Base-by-base conservation (phyloP, 2,329 filamentous ascomycete species). In the Lomentospora prolificans region DNA sequence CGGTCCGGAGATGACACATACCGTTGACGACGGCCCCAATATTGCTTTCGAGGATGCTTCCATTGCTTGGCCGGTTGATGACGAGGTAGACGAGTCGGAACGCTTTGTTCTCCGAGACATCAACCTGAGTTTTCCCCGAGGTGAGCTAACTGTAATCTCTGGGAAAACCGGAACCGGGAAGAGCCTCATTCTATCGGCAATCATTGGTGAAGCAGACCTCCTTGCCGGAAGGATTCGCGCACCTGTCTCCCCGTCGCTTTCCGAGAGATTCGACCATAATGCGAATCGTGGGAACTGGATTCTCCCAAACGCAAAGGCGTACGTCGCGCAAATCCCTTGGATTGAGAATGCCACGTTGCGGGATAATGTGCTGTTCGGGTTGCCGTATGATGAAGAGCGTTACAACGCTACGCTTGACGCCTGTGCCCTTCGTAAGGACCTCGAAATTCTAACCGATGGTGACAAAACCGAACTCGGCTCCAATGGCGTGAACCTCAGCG, bases 271-370 rank as follows among this genome's bases (percentile, higher is more conserved):
- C 59, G 85, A 89, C 61, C 66, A 70, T 54, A 79, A 82, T 59
- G 87, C 86, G 2, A 85, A 80, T 51, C 72, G 65, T 50, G 74
- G 68, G 30, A 78, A 88, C 60, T 90, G 87, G 87, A 82, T 87
- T 48, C 76, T 90, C 14, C 78, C 84, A 6, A 77, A 78, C 2
- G 79, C 85, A 1, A 78, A 90, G 51, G 88, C 88, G 0, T 92
- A 85, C 61, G 86, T 91, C 31, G 81, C 85, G 1, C 87, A 91
- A 64, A 89, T 87, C 6, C 88, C 89, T 0, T 94, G 88, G 89
- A 88, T 94, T 51, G 88, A 92, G 64, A 92, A 91, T 62, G 86
- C 85, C 1, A 87, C 82, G 4, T 84, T 95, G 59, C 82, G 79
- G 56, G 84, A 90, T 48, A 95, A 94, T 61, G 86, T 94, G 53